Conservation (phyloP, 441 rosid species). For the Capsella rubella region DNA sequence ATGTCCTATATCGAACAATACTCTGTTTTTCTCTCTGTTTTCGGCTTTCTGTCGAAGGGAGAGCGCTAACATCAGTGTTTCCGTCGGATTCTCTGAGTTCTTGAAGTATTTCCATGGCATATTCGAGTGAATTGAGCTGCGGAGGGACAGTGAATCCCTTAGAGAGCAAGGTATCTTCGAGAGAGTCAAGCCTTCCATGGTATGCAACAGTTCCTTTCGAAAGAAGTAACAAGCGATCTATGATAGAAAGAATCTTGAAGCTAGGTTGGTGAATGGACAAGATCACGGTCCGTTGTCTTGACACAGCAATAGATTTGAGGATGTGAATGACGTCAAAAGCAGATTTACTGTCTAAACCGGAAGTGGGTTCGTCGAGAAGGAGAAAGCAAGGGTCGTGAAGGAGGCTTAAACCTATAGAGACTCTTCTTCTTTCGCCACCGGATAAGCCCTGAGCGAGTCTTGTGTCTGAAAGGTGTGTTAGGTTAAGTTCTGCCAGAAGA, state of each 20-base stretch:
- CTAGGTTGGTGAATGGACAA: conserved; percentile 92
- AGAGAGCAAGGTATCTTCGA: conserved; percentile 58
- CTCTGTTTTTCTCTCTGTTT: conserved; percentile 23
- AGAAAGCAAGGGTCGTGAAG: conserved; percentile 85
- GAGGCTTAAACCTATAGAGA: conserved; percentile 85
- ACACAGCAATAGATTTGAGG: conserved; percentile 64
- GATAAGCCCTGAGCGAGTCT: conserved; percentile 66
- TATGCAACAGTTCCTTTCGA: conserved; percentile 78
- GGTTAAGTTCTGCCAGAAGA: conserved; percentile 68
- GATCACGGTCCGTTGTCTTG: conserved; percentile 71
- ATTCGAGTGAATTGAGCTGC: conserved; percentile 85
- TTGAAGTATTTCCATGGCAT: conserved; percentile 80
- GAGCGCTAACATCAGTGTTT: conserved; percentile 36
- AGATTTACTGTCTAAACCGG: conserved; percentile 84
- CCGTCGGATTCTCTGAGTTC: conserved; percentile 49
- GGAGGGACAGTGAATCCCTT: conserved; percentile 77
- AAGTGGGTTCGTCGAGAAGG: conserved; percentile 93
- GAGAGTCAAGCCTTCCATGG: conserved; percentile 69
- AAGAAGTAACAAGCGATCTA: conserved; percentile 65
- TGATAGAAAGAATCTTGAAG: conserved; percentile 80
- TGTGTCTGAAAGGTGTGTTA: conserved; percentile 62
- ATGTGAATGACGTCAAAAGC: conserved; percentile 76
- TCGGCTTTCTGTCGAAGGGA: background rate
- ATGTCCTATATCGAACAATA: conserved; percentile 53
- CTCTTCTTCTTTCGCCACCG: conserved; percentile 85